Conservation (phyloP, 1,284 basidiomycete species). For the Coniferiporia sulphurascens region DNA sequence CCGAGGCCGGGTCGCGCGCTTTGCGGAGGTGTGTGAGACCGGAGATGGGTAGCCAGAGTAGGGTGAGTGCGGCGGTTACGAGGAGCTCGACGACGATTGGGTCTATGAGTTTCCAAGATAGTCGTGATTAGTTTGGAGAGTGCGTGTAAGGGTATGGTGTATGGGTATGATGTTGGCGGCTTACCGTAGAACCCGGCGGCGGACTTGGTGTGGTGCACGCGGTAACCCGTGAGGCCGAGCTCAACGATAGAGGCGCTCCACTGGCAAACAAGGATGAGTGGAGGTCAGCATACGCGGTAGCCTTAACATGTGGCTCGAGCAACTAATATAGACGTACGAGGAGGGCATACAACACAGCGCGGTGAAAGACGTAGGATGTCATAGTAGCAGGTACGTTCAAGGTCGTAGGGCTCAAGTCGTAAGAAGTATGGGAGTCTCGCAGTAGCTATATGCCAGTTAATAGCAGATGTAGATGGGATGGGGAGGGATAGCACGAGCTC, state of each 20-base stretch:
- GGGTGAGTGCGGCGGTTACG: constrained; percentile 14
- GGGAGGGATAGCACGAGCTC: too few species aligned
- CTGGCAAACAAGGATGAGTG: neutral
- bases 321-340: neutral
- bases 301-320: neutral
- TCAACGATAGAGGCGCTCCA: constrained; percentile 12
- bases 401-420: neutral
- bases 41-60: constrained; percentile 17
- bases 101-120: neutral
- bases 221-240: constrained; percentile 14
- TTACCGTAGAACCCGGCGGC: constrained; percentile 8
- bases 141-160: too few species aligned
- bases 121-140: neutral
- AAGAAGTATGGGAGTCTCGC: neutral
- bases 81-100: constrained; percentile 18
- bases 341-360: neutral
- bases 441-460: neutral
- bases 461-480: too few species aligned
- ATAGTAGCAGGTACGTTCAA: too few species aligned
- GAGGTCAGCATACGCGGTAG: neutral
- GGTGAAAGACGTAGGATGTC: neutral
- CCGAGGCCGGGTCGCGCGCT: neutral
- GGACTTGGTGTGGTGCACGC: constrained; percentile 15
- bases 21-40: constrained; percentile 5
- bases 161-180: too few species aligned